These are phyloP conservation scores for Fusarium phyllophilum DNA, from an alignment of 2,329 filamentous ascomycete species.

Conservation along the genomic window DNA sequence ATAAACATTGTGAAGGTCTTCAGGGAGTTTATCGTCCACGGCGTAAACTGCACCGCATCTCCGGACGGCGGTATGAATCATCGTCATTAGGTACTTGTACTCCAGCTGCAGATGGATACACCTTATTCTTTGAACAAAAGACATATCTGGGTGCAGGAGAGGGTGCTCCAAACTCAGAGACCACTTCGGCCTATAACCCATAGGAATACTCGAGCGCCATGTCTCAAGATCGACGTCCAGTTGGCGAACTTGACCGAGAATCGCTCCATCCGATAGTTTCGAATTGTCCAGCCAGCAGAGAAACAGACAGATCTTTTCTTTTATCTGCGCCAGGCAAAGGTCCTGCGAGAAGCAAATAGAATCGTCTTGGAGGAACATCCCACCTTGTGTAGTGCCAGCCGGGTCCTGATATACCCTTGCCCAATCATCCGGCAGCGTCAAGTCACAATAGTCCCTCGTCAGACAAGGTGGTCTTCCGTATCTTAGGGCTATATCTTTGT, in stretches of 20 bases:
- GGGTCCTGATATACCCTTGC: not conserved
- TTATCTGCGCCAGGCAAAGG: not conserved
- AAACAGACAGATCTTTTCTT: not conserved
- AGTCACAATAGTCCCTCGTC: not conserved
- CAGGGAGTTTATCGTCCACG: not conserved
- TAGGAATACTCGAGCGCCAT: not conserved
- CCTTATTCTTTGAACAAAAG: not conserved
- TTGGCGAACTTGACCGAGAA: not conserved
- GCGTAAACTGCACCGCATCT: not conserved
- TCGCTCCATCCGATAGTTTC: not conserved
- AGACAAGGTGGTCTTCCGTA: not conserved
- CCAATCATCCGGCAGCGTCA: not conserved
- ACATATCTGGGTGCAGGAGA: not conserved
- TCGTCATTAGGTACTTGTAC: not conserved
- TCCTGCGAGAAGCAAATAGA: not conserved
- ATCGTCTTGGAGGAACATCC: accelerated
- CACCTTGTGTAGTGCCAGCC: not conserved
- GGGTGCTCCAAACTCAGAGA: not conserved
- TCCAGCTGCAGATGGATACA: not conserved
- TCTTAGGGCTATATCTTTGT: not conserved
- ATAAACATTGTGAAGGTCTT: not conserved
- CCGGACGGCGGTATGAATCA: not conserved
- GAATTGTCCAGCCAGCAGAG: not conserved
- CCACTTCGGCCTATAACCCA: not conserved
- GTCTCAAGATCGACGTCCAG: not conserved